Base-by-base conservation (phyloP, 2,329 filamentous ascomycete genomes). In the Diaporthe ilicicola region DNA sequence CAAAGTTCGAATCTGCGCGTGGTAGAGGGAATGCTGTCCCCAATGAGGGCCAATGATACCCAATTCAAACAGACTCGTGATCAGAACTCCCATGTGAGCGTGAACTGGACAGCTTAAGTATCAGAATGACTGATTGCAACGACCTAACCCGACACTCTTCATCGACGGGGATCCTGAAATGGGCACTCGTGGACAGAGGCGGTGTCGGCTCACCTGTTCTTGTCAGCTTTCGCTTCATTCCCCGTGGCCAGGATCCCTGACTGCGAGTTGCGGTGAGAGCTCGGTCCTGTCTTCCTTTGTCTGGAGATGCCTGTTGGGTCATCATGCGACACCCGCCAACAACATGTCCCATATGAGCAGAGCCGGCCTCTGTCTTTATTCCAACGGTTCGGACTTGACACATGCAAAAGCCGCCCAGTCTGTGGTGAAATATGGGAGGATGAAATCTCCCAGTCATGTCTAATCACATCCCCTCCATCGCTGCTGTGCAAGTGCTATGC, bases 1-100 rank as follows among this genome's bases (percentile, higher is more conserved):
- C 75, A 3, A 87, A 81, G 59, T 89, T 89, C 72, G 84, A 86
- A 61, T 75, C 77, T 10, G 87, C 87, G 0, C 79, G 82, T 2
- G 87, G 86, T 5, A 82, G 80, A 70, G 86, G 85, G 3, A 86
- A 85, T 73, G 83, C 79, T 15, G 44, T 29, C 9, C 27, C n/a
- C 9, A 29, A 3, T 8, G 42, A 37, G 6, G 53, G 17, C 42
- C 65, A 67, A 55, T 56, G 22, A 67, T 19, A 39, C 24, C 0
- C 19, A 27, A 50, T 8, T 39, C 9, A 44, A 34, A 17, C 8
- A 29, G 2, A 15, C 24, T 34, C 29, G 29, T 12, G 29, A 34
- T n/a, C 5, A 24, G 15, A 27, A 2, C 19, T n/a, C 3, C 3
- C 42, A 37, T 22, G 29, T 37, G n/a, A n/a, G n/a, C n/a, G n/a